phyloP scores from a whole-genome alignment of 805 yeast species.

The Hanseniaspora valbyensis region DNA sequence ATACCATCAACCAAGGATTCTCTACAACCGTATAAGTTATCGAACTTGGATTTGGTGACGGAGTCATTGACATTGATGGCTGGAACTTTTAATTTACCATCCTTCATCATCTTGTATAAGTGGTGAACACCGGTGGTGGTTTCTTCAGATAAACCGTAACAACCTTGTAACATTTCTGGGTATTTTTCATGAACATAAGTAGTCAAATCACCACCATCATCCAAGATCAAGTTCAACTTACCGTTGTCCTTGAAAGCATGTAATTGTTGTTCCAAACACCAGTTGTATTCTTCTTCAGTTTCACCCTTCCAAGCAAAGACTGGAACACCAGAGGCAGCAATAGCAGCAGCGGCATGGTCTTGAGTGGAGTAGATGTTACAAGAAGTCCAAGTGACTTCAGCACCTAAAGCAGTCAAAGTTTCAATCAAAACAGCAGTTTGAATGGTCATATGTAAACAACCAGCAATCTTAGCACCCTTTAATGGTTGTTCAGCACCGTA shows the following conservation, averaged over 20 bases:
- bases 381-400: constrained; percentile 98
- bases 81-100: constrained; percentile 85
- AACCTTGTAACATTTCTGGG: constrained; percentile 93
- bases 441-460: constrained; percentile 98
- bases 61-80: constrained; percentile 99
- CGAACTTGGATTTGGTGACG: constrained; percentile 97
- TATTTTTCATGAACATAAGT: constrained; percentile 91
- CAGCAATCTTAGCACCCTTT: constrained; percentile 97
- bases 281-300: constrained; percentile 97
- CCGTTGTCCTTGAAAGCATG: constrained; percentile 92
- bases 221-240: constrained; percentile 92
- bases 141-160: constrained; percentile 96
- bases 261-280: constrained; percentile 99
- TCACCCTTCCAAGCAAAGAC: constrained; percentile 99
- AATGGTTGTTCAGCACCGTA: constrained; percentile 89
- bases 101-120: constrained; percentile 89
- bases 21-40: constrained; percentile 98
- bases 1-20: constrained; percentile 98
- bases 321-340: constrained; percentile 98
- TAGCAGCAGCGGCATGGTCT: constrained; percentile 99
- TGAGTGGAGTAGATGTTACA: constrained; percentile 99
- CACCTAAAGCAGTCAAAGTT: constrained; percentile 94
- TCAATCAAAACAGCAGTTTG: constrained; percentile 98
- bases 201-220: constrained; percentile 99
- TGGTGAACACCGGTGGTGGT: constrained; percentile 99